Evolutionary conservation across 2,329 filamentous ascomycete genomes (phyloP).

Genomic region (Mycosphaerella sp.): DNA sequence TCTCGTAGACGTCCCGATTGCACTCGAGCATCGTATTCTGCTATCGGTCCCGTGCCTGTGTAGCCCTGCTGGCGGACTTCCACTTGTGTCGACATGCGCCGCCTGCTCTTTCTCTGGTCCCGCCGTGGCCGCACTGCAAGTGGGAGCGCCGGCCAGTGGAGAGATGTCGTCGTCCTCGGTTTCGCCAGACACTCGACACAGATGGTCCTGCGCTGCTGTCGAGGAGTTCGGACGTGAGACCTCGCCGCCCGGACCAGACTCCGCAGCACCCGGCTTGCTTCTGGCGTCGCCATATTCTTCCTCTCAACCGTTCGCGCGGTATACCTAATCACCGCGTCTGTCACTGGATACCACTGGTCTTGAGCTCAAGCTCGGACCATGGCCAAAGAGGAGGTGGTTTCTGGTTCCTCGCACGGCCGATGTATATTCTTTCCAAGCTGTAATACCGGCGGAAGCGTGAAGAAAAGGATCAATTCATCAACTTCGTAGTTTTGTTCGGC

Average conservation of each 20-base stretch:
- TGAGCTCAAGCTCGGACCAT: background rate
- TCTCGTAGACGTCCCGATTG: slow-evolving; percentile 67
- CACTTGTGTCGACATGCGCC: slow-evolving; percentile 30
- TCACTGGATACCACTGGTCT: too few species aligned
- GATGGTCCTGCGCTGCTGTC: slow-evolving; percentile 21
- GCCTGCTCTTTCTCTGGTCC: slow-evolving; percentile 6
- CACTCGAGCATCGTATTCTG: slow-evolving; percentile 83
- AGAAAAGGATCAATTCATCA: too few species aligned
- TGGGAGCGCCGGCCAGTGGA: background rate
- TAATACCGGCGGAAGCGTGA: too few species aligned
- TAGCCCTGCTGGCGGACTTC: slow-evolving; percentile 26
- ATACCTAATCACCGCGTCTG: background rate
- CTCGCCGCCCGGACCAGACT: slow-evolving; percentile 19
- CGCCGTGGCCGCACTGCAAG: background rate
- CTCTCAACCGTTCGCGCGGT: background rate
- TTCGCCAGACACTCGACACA: slow-evolving; percentile 25
- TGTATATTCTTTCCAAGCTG: too few species aligned
- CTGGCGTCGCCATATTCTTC: slow-evolving; percentile 22
- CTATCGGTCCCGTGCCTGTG: slow-evolving; percentile 59
- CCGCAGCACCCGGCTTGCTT: slow-evolving; percentile 23
- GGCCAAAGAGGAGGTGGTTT: too few species aligned
- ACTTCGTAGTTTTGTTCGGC: too few species aligned
- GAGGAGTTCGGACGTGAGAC: slow-evolving; percentile 8
- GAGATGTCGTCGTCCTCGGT: background rate
- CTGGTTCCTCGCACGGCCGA: too few species aligned